phyloP scores from a whole-genome alignment of 352 stramenopile species.

The Phytophthora boehmeriae region DNA sequence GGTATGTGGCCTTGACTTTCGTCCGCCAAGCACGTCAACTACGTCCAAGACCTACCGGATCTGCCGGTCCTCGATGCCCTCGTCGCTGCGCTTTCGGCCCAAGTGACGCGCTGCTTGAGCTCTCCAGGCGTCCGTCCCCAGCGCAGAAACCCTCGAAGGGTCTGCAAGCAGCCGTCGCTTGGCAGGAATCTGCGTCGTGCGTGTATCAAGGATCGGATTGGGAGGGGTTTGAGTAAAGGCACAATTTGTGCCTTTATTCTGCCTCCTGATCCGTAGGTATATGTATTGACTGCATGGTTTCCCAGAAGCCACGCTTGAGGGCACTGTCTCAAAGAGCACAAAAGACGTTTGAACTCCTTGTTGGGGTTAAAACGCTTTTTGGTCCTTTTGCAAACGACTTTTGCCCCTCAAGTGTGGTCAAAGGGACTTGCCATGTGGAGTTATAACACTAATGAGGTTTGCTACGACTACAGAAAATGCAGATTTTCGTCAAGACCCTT shows the following conservation, averaged over 20 bases:
- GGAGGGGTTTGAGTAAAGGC: conserved; percentile 10
- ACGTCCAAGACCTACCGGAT: conserved; percentile 9
- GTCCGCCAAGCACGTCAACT: background rate
- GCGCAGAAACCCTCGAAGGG: background rate
- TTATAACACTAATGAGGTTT: conserved; percentile 22
- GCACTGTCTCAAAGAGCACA: too few relatives aligned
- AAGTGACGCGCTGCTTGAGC: conserved; percentile 29
- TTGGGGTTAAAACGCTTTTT: too few relatives aligned
- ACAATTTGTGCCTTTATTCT: conserved; percentile 4
- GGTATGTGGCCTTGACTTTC: conserved; percentile 64
- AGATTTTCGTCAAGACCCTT: conserved; percentile 96
- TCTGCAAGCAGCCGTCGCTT: conserved; percentile 42
- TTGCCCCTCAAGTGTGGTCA: too few relatives aligned
- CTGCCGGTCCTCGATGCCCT: conserved; percentile 40
- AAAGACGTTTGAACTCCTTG: too few relatives aligned
- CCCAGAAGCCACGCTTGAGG: conserved; percentile 30
- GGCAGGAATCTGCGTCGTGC: conserved; percentile 52
- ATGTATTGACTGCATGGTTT: conserved; percentile 70
- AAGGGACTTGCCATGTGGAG: background rate
- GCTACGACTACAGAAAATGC: conserved; percentile 78
- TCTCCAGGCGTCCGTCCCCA: background rate
- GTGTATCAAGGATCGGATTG: conserved; percentile 91
- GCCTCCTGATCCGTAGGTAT: conserved; percentile 83
- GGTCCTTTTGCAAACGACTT: too few relatives aligned
- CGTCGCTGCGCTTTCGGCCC: conserved; percentile 24